Conservation (phyloP, 768 basidiomycete genomes). For the Amyloporia xantha region DNA sequence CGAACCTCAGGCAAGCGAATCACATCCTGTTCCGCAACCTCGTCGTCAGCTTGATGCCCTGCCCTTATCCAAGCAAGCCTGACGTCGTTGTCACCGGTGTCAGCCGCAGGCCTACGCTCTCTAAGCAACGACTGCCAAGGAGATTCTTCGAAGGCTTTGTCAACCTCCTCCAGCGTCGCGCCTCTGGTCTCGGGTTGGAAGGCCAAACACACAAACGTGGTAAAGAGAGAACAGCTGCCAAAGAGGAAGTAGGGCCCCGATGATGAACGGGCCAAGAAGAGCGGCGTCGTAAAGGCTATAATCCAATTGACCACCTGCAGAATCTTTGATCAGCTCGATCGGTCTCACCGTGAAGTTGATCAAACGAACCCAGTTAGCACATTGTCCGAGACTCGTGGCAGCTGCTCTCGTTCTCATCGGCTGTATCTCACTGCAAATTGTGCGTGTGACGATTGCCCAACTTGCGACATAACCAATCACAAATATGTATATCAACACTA, state of each 20-base stretch:
- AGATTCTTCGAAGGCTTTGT: constrained; percentile 28
- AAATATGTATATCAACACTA: constrained; percentile 42
- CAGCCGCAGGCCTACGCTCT: neutral
- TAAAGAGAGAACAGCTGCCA: constrained; percentile 30
- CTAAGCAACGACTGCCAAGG: constrained; percentile 10
- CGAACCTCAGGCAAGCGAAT: constrained; percentile 12
- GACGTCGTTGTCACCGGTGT: neutral
- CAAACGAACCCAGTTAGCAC: constrained; percentile 34
- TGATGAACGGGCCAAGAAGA: constrained; percentile 37
- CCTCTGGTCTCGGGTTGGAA: constrained; percentile 42
- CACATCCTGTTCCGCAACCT: constrained; percentile 4
- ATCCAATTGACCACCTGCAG: constrained; percentile 33
- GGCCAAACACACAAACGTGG: constrained; percentile 31
- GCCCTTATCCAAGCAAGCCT: neutral
- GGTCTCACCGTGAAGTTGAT: constrained; percentile 14
- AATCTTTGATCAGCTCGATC: neutral
- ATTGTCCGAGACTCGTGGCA: constrained; percentile 34
- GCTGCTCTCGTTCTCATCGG: constrained; percentile 40
- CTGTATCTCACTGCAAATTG: constrained; percentile 41
- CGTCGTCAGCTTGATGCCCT: neutral
- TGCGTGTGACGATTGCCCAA: constrained; percentile 38
- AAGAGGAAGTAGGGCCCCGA: constrained; percentile 45
- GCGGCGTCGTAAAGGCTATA: constrained; percentile 39
- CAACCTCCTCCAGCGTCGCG: constrained; percentile 36
- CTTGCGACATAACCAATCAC: constrained; percentile 35